These are phyloP conservation scores for Dactylorhiza incarnata DNA, from an alignment of 106 monocot genomes.

Conservation along the genomic window DNA sequence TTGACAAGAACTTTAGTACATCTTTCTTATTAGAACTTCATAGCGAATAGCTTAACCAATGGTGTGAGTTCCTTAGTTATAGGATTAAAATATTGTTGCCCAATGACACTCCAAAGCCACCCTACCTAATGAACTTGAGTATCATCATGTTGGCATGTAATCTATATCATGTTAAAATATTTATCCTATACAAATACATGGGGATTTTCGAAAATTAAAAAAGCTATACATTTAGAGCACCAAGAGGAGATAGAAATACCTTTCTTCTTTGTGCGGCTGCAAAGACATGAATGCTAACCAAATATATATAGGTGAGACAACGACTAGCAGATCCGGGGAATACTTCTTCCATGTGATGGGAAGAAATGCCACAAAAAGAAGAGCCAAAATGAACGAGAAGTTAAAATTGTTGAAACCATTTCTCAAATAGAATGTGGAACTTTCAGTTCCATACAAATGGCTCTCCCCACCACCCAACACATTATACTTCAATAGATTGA, in stretches of 20 bases:
- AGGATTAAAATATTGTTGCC: background rate
- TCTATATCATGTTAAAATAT: background rate
- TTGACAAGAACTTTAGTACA: too few species aligned
- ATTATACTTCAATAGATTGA: slow-evolving; percentile 88
- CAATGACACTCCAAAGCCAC: background rate
- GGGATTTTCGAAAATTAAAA: background rate
- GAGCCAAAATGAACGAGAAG: slow-evolving; percentile 71
- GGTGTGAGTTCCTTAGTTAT: background rate
- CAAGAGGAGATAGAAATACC: slow-evolving; percentile 29
- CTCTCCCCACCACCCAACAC: slow-evolving; percentile 92
- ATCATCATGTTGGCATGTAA: slow-evolving; percentile 1
- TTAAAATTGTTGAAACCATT: slow-evolving; percentile 99
- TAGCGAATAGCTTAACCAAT: background rate
- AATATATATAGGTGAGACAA: slow-evolving; percentile 84
- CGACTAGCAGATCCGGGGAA: slow-evolving; percentile 63
- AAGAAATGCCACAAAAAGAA: slow-evolving; percentile 62
- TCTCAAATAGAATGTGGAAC: slow-evolving; percentile 63
- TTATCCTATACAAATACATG: background rate
- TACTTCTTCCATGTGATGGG: slow-evolving; percentile 74
- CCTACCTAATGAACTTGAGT: background rate
- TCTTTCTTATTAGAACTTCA: background rate
- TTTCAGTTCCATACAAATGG: slow-evolving; percentile 95
- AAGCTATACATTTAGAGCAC: background rate
- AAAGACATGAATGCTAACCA: slow-evolving; percentile 98
- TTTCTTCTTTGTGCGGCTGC: slow-evolving; percentile 98